Conservation (phyloP, 2,329 filamentous ascomycete species). For the Leptodontidium sp. region DNA sequence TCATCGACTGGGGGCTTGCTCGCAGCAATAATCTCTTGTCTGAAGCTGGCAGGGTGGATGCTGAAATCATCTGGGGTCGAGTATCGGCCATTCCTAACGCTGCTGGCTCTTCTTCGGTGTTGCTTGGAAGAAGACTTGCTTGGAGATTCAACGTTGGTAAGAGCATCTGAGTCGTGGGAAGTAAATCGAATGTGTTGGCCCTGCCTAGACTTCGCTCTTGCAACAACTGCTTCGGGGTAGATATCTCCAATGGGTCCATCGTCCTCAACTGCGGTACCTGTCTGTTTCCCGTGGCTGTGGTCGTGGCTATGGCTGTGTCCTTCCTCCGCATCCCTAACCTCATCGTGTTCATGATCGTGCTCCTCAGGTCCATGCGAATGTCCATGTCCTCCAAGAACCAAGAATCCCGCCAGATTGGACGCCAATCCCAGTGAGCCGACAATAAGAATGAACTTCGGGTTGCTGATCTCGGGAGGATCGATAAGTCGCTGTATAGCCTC, state of each 20-base stretch:
- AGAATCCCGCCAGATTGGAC: slow-evolving; percentile 88
- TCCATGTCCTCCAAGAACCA: slow-evolving; percentile 92
- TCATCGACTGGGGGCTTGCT: slow-evolving; percentile 69
- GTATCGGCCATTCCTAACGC: slow-evolving; percentile 60
- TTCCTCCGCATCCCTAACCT: slow-evolving; percentile 43
- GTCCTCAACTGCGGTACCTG: slow-evolving; percentile 46
- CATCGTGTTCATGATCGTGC: slow-evolving; percentile 50
- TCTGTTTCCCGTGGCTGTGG: slow-evolving; percentile 56
- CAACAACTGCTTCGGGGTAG: slow-evolving; percentile 68
- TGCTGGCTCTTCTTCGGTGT: slow-evolving; percentile 43
- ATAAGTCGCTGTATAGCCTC: slow-evolving; percentile 93
- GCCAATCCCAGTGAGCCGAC: slow-evolving; percentile 86
- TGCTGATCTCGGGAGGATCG: slow-evolving; percentile 85
- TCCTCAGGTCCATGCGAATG: slow-evolving; percentile 75
- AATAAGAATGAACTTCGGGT: slow-evolving; percentile 86
- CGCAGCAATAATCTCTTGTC: slow-evolving; percentile 92
- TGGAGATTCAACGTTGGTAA: slow-evolving; percentile 33
- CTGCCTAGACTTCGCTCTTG: slow-evolving; percentile 52
- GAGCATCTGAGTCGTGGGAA: slow-evolving; percentile 42
- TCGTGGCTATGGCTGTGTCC: slow-evolving; percentile 46
- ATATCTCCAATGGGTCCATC: slow-evolving; percentile 67
- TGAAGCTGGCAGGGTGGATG: slow-evolving; percentile 88
- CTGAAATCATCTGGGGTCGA: slow-evolving; percentile 75
- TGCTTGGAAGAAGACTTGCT: slow-evolving; percentile 38
- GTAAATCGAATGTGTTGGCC: slow-evolving; percentile 42